Evolutionary conservation across 768 basidiomycete genomes (phyloP), one percentile per base, ranked within the genome.

Genomic region (Boletus reticulatus): DNA sequence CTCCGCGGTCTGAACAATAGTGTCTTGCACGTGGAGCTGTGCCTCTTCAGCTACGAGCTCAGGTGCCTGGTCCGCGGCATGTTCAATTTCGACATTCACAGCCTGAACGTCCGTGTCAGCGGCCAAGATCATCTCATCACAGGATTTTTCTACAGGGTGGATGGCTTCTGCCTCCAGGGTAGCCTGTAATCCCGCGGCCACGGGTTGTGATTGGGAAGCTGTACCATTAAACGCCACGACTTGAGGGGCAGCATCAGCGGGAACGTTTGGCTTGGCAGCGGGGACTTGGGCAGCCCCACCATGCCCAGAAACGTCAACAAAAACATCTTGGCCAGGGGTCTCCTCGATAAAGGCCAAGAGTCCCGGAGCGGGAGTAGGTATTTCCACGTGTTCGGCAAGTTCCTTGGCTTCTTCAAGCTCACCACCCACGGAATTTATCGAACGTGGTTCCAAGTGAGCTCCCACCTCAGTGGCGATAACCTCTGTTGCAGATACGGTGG

Each of bases 301-400:
- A 38, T 14, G 42, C 19, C 37, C 48, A 36, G 47, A 19, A 20
- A 8, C 13, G 10, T 42, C 41, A n/a, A n/a, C n/a, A n/a, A n/a
- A n/a, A n/a, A n/a, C n/a, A n/a, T n/a, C 66, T 39, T 29, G 51
- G 6, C 53, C 24, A 48, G 58, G 54, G 9, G 63, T 66, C 46
- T 62, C 66, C 27, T 57, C 57, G 17, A 56, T 57, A 14, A 68
- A 22, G 4, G 43, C 29, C 43, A 57, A 48, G 22, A 11, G 43
- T 48, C 60, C 63, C 24, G 58, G 48, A 17, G 45, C 44, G 31
- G 63, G 56, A 12, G 60, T 65, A 38, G 51, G 42, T 48, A 56
- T 48, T 37, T 52, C 66, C 60, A 27, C 29, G 24, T 0, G 31
- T 38, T 58, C 58, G 61, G 48, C 20, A 57, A 55, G 19, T 24